These are phyloP conservation scores for Ustilago esculenta DNA, from an alignment of 1,284 basidiomycete species.

Conservation along the genomic window DNA sequence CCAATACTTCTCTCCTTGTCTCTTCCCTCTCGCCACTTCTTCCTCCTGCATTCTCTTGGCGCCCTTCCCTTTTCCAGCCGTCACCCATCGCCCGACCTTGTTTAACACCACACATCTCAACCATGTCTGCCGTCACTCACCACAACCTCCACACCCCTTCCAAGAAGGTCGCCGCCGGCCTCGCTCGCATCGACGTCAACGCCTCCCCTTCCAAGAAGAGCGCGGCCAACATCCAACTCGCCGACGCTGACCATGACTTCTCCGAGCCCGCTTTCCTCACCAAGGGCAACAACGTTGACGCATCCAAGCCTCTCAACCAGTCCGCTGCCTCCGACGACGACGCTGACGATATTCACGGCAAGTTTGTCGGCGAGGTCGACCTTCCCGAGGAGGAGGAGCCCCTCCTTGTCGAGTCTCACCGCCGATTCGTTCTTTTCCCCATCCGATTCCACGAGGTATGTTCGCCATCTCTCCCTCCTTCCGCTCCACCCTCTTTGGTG, in stretches of 20 bases:
- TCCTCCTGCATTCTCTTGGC: slow-evolving; percentile 4
- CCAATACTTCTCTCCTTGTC: slow-evolving; percentile 10
- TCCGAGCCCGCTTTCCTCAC: slow-evolving; percentile 51
- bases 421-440: slow-evolving; percentile 67
- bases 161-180: slow-evolving; percentile 63
- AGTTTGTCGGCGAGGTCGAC: slow-evolving; percentile 65
- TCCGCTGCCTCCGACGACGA: slow-evolving; percentile 4
- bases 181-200: slow-evolving; percentile 64
- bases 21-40: slow-evolving; percentile 4
- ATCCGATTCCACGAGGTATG: slow-evolving; percentile 67
- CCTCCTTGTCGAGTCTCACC: slow-evolving; percentile 61
- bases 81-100: slow-evolving; percentile 4
- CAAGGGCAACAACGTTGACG: slow-evolving; percentile 48
- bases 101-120: not conserved
- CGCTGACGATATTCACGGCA: slow-evolving; percentile 50
- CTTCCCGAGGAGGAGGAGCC: slow-evolving; percentile 66
- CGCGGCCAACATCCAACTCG: slow-evolving; percentile 21
- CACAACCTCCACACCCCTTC: slow-evolving; percentile 62
- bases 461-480: not conserved
- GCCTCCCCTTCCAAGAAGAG: slow-evolving; percentile 60
- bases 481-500: too few species aligned
- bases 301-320: slow-evolving; percentile 14
- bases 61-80: not conserved
- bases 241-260: slow-evolving; percentile 38
- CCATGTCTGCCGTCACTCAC: slow-evolving; percentile 51